phyloP scores from a whole-genome alignment of 2,329 filamentous ascomycete species.

The Neonectria coccinea region DNA sequence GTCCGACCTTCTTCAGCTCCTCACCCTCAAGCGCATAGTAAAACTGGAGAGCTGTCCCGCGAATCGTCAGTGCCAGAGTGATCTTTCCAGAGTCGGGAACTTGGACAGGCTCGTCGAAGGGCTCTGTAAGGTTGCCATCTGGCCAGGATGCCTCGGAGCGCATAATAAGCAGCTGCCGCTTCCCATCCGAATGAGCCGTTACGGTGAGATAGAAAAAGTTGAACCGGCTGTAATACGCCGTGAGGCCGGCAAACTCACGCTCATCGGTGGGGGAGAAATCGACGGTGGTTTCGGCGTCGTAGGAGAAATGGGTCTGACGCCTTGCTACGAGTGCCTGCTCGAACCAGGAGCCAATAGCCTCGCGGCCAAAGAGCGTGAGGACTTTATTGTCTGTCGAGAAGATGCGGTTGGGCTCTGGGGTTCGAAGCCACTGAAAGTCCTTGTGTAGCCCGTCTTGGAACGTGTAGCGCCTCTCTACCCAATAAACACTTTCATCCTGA shows the following conservation, averaged over 20 bases:
- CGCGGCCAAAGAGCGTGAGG: constrained; percentile 62
- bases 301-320: constrained; percentile 70
- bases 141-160: constrained; percentile 69
- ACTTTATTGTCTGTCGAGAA: constrained; percentile 55
- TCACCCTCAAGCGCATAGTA: constrained; percentile 63
- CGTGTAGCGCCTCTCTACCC: constrained; percentile 60
- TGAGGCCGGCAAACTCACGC: constrained; percentile 70
- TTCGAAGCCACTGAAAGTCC: constrained; percentile 70
- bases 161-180: constrained; percentile 68
- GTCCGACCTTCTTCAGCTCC: constrained; percentile 62
- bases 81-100: constrained; percentile 68
- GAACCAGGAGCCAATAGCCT: constrained; percentile 68
- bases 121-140: constrained; percentile 58
- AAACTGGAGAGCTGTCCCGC: constrained; percentile 66
- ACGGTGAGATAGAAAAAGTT: constrained; percentile 75
- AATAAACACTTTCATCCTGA: constrained; percentile 61
- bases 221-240: constrained; percentile 72
- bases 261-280: constrained; percentile 67
- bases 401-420: constrained; percentile 66
- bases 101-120: constrained; percentile 56
- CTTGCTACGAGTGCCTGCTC: constrained; percentile 67
- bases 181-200: constrained; percentile 65
- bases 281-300: constrained; percentile 68
- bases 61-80: constrained; percentile 61
- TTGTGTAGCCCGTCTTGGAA: constrained; percentile 59